Conservation (phyloP, 768 basidiomycete species). For the Boletus vermiculosoides region DNA sequence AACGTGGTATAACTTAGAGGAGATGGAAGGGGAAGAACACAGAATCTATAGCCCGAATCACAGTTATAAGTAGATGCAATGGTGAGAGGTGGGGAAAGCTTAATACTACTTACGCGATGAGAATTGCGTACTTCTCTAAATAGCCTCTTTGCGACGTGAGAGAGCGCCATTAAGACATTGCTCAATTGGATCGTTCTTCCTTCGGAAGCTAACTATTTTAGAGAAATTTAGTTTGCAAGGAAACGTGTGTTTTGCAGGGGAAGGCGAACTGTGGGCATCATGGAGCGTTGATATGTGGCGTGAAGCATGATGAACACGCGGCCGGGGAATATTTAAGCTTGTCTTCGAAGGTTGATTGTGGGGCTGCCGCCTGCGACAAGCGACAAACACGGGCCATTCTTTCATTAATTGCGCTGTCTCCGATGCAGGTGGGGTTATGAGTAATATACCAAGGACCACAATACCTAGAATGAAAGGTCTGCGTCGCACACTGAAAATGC, state of each 20-base stretch:
- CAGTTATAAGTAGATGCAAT: conserved; percentile 3
- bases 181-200: background rate
- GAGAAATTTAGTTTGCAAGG: background rate
- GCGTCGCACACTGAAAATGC: background rate
- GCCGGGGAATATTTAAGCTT: no score
- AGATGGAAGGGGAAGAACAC: background rate
- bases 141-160: background rate
- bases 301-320: background rate
- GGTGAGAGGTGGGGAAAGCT: conserved; percentile 1
- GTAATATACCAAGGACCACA: background rate
- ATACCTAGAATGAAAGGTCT: background rate
- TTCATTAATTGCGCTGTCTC: background rate
- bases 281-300: background rate
- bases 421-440: background rate
- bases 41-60: background rate
- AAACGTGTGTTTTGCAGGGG: background rate
- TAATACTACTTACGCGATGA: background rate
- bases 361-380: background rate
- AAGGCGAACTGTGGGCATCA: background rate
- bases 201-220: background rate
- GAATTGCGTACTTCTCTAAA: background rate
- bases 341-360: background rate
- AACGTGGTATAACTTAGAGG: background rate
- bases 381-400: background rate
- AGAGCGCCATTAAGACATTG: background rate